phyloP scores from a whole-genome alignment of 805 yeast genomes.

The Sugiyamaella mastotermitis region DNA sequence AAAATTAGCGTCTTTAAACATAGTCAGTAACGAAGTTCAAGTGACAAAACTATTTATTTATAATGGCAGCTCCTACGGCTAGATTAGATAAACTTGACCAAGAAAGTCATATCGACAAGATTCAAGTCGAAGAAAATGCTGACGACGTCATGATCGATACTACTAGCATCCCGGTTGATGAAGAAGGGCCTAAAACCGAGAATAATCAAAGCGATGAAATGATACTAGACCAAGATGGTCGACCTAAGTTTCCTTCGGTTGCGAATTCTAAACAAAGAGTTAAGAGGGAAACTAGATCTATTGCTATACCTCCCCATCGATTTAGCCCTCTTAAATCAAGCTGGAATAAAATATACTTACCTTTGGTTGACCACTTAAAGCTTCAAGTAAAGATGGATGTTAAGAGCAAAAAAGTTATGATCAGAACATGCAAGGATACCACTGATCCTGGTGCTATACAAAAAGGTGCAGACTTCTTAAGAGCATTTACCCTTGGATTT shows the following conservation, averaged over 20 bases:
- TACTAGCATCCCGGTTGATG: conserved; percentile 23
- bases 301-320: conserved; percentile 95
- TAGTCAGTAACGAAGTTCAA: no score
- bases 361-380: conserved; percentile 89
- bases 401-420: conserved; percentile 64
- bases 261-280: conserved; percentile 56
- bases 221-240: conserved; percentile 79
- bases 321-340: conserved; percentile 85
- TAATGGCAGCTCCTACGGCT: conserved; percentile 4
- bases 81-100: neutral
- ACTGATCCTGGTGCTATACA: conserved; percentile 92
- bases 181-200: conserved; percentile 15
- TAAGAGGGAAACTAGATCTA: conserved; percentile 79
- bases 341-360: conserved; percentile 95
- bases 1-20: no score
- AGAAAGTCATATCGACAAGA: neutral
- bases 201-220: conserved; percentile 28
- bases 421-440: conserved; percentile 76
- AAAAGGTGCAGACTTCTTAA: conserved; percentile 95
- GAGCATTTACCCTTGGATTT: conserved; percentile 93
- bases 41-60: neutral
- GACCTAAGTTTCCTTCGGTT: conserved; percentile 80
- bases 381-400: conserved; percentile 94
- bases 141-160: conserved; percentile 34
- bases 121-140: neutral